Base-by-base conservation (phyloP, 225 moss, liverwort and hornwort species). In the Pseudisothecium myosuroides region DNA sequence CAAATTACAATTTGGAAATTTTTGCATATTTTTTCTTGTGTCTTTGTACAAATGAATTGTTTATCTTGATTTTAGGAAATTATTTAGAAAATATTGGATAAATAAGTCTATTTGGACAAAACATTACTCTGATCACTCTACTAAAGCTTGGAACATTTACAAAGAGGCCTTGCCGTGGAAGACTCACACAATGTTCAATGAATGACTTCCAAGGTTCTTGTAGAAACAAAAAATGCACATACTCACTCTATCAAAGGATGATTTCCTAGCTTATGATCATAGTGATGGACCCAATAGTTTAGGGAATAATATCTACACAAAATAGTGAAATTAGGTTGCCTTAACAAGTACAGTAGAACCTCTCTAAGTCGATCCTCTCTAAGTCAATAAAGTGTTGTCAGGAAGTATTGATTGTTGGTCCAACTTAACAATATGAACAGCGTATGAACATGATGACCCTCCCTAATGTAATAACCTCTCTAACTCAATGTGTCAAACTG, bases 141-240 rank as follows among this genome's bases (percentile, higher is more conserved):
- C 27, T 3, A 5, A 37, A 27, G 7, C 56, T 56, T n/a, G 4
- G 26, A 1, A 26, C 0, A 0, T 7, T 56, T 26, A n/a, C 6
- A 56, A 17, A 56, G 17, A 26, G 6, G 6, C 17, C 27, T 0
- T 24, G 1, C 0, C 0, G 0, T 26, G 0, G 4, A 78, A 24
- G 50, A 50, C 21, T 76, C 5, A 55, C 5, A 55, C 12, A 77
- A 15, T 55, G 2, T 37, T 37, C 10, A 55, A 16, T 24, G 10
- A 78, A 78, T 55, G 24, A 56, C 16, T 78, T 55, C 17, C 2
- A 55, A n/a, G 17, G 26, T 56, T 56, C 2, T 0, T 6, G 1
- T 26, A n/a, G 16, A 55, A 54, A 54, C 0, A 56, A 55, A 1
- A 27, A 56, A n/a, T 56, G n/a, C 17, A 52, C 11, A 24, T 11